Evolutionary conservation across 148 eudicot species (phyloP).

Genomic region (Nepenthes mirabilis): DNA sequence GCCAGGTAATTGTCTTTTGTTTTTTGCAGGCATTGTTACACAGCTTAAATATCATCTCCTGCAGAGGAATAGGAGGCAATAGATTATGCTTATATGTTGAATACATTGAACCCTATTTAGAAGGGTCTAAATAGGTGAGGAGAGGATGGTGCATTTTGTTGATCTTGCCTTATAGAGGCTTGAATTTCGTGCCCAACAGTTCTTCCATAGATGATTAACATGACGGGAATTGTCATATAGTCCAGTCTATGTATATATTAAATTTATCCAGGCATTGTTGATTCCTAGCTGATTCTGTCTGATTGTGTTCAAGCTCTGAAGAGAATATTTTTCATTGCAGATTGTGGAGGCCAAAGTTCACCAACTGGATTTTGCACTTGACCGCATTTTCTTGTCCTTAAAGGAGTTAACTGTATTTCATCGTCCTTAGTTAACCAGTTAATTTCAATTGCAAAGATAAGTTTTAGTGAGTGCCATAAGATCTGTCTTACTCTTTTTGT

Average conservation of each 20-base stretch:
- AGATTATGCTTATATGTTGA: background rate
- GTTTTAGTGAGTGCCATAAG: conserved; percentile 2
- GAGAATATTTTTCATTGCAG: conserved; percentile 28
- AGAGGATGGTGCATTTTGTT: no score
- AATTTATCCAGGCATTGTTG: no score
- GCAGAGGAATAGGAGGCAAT: background rate
- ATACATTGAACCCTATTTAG: background rate
- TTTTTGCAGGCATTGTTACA: background rate
- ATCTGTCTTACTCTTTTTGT: conserved; percentile 5
- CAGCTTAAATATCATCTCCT: background rate
- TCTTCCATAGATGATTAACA: no score
- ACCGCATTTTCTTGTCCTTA: conserved; percentile 78
- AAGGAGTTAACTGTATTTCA: conserved; percentile 64
- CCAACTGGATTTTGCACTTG: conserved; percentile 70
- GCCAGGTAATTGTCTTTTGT: conserved; percentile 46
- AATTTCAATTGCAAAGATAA: background rate
- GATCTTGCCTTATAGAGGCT: no score
- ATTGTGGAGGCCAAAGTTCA: conserved; percentile 85
- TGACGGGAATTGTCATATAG: no score
- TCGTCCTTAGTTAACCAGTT: background rate
- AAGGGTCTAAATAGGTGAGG: no score
- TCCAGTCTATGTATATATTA: no score
- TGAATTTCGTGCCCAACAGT: no score
- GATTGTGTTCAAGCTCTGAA: conserved; percentile 4
- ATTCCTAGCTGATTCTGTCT: background rate